Conservation (phyloP, 805 yeast species). For the Maudiozyma pseudohumilis region DNA sequence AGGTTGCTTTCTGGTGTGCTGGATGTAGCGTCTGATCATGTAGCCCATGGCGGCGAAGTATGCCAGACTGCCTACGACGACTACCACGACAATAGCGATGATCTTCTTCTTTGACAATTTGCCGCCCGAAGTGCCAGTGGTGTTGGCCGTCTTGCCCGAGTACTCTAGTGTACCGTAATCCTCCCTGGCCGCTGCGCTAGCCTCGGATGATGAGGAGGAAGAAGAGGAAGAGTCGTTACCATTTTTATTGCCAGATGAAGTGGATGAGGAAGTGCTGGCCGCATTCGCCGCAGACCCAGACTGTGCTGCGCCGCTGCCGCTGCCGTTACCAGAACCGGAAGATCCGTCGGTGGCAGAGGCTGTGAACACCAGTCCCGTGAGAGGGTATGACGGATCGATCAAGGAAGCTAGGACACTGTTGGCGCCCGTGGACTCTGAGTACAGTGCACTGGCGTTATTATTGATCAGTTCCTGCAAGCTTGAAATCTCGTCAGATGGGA, state of each 20-base stretch:
- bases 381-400: conserved; percentile 44
- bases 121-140: conserved; percentile 14
- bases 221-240: neutral
- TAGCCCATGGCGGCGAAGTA: conserved; percentile 54
- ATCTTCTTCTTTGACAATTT: conserved; percentile 34
- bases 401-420: conserved; percentile 49
- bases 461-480: conserved; percentile 46
- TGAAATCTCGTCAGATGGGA: conserved; percentile 47
- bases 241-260: neutral
- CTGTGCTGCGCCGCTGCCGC: too few species aligned
- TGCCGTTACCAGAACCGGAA: conserved; percentile 16
- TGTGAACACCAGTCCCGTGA: conserved; percentile 17
- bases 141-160: conserved; percentile 8
- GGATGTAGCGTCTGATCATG: conserved; percentile 41
- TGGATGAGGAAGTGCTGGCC: conserved; percentile 15
- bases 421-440: conserved; percentile 46
- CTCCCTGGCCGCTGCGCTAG: conserved; percentile 5
- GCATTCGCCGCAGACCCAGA: too few species aligned
- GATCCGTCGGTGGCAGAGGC: conserved; percentile 50
- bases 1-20: conserved; percentile 22
- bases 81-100: conserved; percentile 76
- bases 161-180: conserved; percentile 17
- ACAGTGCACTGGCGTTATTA: conserved; percentile 46
- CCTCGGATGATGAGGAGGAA: conserved; percentile 4
- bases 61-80: conserved; percentile 63